Base-by-base conservation (phyloP, 441 rosid species). In the Gossypium schwendimanii region DNA sequence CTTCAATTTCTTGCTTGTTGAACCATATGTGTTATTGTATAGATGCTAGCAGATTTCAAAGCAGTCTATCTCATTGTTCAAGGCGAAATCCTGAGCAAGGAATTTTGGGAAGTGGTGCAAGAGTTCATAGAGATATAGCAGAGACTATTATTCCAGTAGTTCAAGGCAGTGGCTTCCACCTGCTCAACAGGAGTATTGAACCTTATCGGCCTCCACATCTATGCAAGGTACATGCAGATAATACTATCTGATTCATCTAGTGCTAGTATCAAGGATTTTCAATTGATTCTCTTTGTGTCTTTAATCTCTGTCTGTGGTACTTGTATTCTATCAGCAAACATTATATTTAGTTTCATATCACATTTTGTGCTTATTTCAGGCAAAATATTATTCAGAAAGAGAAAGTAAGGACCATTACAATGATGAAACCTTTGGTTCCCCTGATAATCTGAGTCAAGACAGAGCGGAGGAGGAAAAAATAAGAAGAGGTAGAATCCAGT, bases 131-230 rank as follows among this genome's bases (percentile, higher is more conserved):
- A 73, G 73, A 44, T 66, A n/a, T 53, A 31, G 21, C 58, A 31
- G 75, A 49, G 26, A n/a, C 58, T 68, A 73, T 77, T 62, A 39
- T 63, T 69, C 57, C 65, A 28, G 61, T 21, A 24, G 28, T 71
- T 63, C 75, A 55, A 50, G 63, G 65, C 15, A 21, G 63, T 36
- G 54, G 20, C 26, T 41, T 15, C 69, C 55, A 69, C 33, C 75
- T 72, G 20, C 81, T 76, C 73, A 84, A 54, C 53, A 65, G 72
- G 60, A 75, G 80, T 45, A 53, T n/a, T n/a, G 45, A 72, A 63
- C 80, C 79, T 21, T 81, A 81, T 72, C 77, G 63, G 53, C 84
- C 81, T 69, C 84, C 83, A 12, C 81, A 76, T 50, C 72, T 74
- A 47, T 73, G 8, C 60, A 79, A 77, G 84, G 87, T 72, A 44